phyloP scores from a whole-genome alignment of 2,329 filamentous ascomycete species.

The Polytolypa hystricis region DNA sequence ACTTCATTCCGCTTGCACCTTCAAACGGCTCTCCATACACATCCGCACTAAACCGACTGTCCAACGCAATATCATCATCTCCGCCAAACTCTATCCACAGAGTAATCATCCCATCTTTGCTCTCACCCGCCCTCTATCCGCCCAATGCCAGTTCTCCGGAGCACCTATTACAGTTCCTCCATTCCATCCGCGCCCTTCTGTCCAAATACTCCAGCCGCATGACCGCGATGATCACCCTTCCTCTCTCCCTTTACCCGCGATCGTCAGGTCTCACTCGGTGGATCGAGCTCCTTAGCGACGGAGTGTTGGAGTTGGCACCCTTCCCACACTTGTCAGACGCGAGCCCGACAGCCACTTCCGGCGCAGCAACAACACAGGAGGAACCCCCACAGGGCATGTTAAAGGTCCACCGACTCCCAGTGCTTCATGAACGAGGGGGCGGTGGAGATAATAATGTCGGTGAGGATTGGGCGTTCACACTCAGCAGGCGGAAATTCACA shows the following conservation, averaged over 20 bases:
- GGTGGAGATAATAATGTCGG: constrained; percentile 59
- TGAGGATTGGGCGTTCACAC: constrained; percentile 80
- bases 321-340: constrained; percentile 52
- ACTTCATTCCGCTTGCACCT: constrained; percentile 39
- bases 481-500: constrained; percentile 72
- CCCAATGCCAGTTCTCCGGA: constrained; percentile 57
- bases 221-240: constrained; percentile 65
- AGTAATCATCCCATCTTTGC: constrained; percentile 69
- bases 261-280: constrained; percentile 65
- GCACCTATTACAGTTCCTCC: constrained; percentile 68
- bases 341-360: constrained; percentile 34
- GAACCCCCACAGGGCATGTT: constrained; percentile 80
- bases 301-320: constrained; percentile 71
- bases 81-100: constrained; percentile 59
- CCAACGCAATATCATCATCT: constrained; percentile 45
- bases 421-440: constrained; percentile 80
- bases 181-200: constrained; percentile 63
- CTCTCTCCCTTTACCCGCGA: constrained; percentile 68
- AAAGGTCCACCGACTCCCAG: constrained; percentile 68
- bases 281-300: constrained; percentile 76
- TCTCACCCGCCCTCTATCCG: constrained; percentile 78
- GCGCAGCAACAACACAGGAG: constrained; percentile 47
- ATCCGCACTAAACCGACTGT: constrained; percentile 50
- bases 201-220: constrained; percentile 54
- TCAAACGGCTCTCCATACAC: constrained; percentile 46